Evolutionary conservation across 306 rosid species (phyloP).

Genomic region (Cicer arietinum): DNA sequence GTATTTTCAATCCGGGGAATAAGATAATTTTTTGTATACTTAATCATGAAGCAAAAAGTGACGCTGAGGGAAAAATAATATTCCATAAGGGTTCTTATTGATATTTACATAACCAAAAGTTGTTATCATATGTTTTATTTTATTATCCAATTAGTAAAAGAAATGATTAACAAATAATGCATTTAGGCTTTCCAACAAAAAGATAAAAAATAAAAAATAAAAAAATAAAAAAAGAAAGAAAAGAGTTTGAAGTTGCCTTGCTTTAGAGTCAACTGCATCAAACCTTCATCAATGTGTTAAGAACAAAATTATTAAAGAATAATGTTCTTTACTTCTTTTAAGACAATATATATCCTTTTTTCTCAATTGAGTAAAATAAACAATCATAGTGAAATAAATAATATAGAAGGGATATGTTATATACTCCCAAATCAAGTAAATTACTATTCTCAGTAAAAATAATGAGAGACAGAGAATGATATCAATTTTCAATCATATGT

Average conservation of each 20-base stretch:
- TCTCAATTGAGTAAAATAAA: constrained; percentile 2
- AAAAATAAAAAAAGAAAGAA: constrained; percentile 17
- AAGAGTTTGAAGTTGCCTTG: constrained; percentile 42
- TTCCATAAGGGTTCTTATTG: constrained; percentile 42
- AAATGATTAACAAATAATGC: constrained; percentile 38
- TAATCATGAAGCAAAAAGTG: constrained; percentile 46
- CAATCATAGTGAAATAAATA: neutral
- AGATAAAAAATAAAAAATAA: constrained; percentile 24
- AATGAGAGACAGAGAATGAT: neutral
- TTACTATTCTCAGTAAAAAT: constrained; percentile 18
- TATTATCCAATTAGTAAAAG: constrained; percentile 34
- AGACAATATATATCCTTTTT: constrained; percentile 28
- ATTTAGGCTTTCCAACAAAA: constrained; percentile 49
- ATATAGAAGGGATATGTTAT: neutral
- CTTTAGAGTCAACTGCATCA: constrained; percentile 52
- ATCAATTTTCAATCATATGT: constrained; percentile 6
- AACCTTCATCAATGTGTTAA: constrained; percentile 43
- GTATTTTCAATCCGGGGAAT: constrained; percentile 37
- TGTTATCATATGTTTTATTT: constrained; percentile 24
- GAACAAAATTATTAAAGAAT: constrained; percentile 46
- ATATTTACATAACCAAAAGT: constrained; percentile 10
- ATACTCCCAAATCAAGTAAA: constrained; percentile 11
- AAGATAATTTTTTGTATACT: constrained; percentile 37
- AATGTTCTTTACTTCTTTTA: constrained; percentile 38
- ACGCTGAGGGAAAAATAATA: neutral